phyloP scores from a whole-genome alignment of 179 eudicot genomes.

The Silene coronaria region DNA sequence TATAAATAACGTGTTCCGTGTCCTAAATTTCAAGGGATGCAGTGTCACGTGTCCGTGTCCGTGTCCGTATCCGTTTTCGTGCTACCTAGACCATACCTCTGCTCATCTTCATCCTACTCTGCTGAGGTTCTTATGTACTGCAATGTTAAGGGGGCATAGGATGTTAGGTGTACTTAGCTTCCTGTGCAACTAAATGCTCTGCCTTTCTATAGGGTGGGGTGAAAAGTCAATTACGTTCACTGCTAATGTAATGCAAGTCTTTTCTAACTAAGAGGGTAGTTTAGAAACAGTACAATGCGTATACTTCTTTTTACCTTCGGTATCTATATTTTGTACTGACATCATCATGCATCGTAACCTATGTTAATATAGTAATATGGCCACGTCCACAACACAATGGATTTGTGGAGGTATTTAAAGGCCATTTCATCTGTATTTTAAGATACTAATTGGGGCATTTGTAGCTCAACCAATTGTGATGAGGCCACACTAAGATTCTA shows the following conservation, averaged over 20 bases:
- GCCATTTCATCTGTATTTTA: neutral
- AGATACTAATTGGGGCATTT: neutral
- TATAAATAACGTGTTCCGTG: no score
- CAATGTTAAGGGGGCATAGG: neutral
- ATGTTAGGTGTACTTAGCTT: neutral
- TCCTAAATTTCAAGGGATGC: no score
- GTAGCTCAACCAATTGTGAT: neutral
- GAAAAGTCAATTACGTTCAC: neutral
- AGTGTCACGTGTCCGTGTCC: no score
- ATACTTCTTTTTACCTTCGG: neutral
- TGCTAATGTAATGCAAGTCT: slow-evolving; percentile 1
- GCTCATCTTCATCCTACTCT: neutral
- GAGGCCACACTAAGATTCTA: neutral
- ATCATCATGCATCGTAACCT: neutral
- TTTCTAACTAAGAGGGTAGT: neutral
- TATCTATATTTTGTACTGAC: neutral
- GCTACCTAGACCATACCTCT: no score
- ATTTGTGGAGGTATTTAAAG: neutral
- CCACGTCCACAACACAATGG: neutral
- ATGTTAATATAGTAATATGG: neutral
- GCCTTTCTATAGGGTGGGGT: neutral
- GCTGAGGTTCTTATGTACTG: neutral
- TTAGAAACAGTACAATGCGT: neutral
- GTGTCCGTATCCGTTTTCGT: no score
- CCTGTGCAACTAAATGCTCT: neutral